Percentiles rank a stretch among this genome's conserved stretches.
These are phyloP conservation scores for Eimeria tenella DNA, from an alignment of 169 alveolate species.

Conservation along the genomic window DNA sequence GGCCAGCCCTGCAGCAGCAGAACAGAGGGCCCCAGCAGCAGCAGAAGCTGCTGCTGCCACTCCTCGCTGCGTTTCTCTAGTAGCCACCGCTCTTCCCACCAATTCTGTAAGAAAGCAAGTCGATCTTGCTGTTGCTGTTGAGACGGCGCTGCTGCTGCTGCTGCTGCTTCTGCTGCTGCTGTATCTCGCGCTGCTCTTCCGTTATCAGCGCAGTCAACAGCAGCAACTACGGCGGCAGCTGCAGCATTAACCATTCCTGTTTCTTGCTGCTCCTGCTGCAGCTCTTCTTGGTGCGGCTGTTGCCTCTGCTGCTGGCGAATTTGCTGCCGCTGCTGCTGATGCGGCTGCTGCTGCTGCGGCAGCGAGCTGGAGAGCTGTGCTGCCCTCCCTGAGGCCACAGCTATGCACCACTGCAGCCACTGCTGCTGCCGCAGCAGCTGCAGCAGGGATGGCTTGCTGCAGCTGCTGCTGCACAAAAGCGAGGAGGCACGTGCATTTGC, in stretches of 20 bases:
- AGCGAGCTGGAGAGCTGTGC: slow-evolving; percentile 40
- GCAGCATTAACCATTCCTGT: not conserved
- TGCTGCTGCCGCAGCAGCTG: slow-evolving; percentile 67
- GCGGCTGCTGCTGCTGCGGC: slow-evolving; percentile 40
- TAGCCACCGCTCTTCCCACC: slow-evolving; percentile 67
- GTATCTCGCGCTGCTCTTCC: not conserved
- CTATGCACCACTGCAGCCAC: slow-evolving; percentile 68
- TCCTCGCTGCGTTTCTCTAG: slow-evolving; percentile 52
- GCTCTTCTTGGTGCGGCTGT: not conserved
- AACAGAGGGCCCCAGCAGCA: slow-evolving; percentile 67
- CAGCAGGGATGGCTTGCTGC: slow-evolving; percentile 8
- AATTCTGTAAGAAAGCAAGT: not conserved
- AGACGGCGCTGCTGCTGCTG: not conserved
- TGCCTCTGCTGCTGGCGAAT: not conserved
- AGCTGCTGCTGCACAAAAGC: not conserved
- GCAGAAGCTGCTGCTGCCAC: slow-evolving; percentile 68
- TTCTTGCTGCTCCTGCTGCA: not conserved
- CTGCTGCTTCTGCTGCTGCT: slow-evolving; percentile 23
- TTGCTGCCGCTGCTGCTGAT: slow-evolving; percentile 1
- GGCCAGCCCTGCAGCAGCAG: slow-evolving; percentile 73
- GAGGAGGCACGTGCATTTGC: not conserved
- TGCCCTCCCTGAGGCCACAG: slow-evolving; percentile 58
- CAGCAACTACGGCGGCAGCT: not conserved
- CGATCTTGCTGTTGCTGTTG: slow-evolving; percentile 49
- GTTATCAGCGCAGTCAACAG: not conserved